These are phyloP conservation scores for Cryptosporidium parvum DNA, from an alignment of 169 alveolate species.

Conservation along the genomic window DNA sequence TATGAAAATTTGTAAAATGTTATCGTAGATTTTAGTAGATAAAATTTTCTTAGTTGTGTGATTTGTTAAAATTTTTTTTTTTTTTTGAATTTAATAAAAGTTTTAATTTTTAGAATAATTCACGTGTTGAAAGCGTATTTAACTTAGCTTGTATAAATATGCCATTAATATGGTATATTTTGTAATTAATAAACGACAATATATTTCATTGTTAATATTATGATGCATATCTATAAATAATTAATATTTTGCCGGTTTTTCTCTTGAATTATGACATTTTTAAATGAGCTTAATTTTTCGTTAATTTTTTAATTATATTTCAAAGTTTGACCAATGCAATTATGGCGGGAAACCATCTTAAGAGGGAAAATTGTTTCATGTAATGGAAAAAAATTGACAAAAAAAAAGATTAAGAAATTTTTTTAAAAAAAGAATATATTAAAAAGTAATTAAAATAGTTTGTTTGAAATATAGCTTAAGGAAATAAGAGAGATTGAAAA, in stretches of 20 bases:
- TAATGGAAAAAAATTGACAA: neutral
- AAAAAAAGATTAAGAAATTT: neutral
- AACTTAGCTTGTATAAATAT: no score
- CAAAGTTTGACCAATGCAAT: neutral
- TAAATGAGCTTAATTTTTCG: no score
- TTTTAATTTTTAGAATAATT: neutral
- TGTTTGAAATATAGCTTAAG: neutral
- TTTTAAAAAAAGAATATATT: neutral
- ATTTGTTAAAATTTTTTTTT: no score
- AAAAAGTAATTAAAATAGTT: neutral
- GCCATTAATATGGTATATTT: no score
- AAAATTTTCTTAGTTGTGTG: neutral
- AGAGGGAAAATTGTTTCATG: constrained; percentile 14
- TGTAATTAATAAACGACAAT: no score
- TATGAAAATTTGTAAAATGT: no score
- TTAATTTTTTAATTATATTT: neutral
- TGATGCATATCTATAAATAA: no score
- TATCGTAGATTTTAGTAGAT: neutral
- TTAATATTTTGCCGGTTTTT: neutral
- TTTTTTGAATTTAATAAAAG: no score
- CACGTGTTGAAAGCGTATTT: neutral
- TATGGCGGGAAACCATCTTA: neutral
- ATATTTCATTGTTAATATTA: no score
- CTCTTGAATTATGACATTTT: neutral
- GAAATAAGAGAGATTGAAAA: neutral